Evolutionary conservation across 129 eudicot species (phyloP), one percentile per base, ranked within the genome.

Genomic region (Pittosporum tobira): DNA sequence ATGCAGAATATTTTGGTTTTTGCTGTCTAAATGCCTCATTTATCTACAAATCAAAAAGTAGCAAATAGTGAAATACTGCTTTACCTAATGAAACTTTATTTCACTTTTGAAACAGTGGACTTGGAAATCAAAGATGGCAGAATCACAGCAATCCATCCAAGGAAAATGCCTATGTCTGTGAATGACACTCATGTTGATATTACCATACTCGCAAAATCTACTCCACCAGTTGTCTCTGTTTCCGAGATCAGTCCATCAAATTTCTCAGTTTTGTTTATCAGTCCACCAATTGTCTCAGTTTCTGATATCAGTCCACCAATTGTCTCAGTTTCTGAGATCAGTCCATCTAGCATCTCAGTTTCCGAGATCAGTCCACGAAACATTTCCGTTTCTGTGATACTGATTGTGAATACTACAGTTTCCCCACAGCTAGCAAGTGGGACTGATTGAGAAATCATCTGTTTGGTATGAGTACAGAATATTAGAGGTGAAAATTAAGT

Each of bases 71-170:
- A n/a, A n/a, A n/a, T 53, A 16, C 59, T 54, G 8, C 59, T 4
- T 29, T 40, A n/a, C 34, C 45, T 55, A 31, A 19, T 6, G 22
- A 30, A 9, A 31, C 46, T 31, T 55, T 3, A 36, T 25, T 34
- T 68, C 30, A 18, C 23, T 51, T 20, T 37, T 9, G 10, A 29
- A 58, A 42, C 70, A 71, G 77, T 62, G 63, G 45, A 71, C 37
- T 23, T 66, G 73, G 70, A 62, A 40, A 58, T 71, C 59, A 54
- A 48, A 65, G 64, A 71, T 31, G 61, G 61, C 27, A 56, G 61
- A 44, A 31, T 62, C 26, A 49, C 40, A 11, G 49, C 20, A 1
- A 55, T 45, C 47, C 22, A 57, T 22, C n/a, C 20, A 10, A 36
- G 27, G 16, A 45, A 57, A 28, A 55, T 20, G 46, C 25, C 64